These are phyloP conservation scores for Xylariaceae sp. DNA, from an alignment of 2,329 filamentous ascomycete species.

Conservation along the genomic window DNA sequence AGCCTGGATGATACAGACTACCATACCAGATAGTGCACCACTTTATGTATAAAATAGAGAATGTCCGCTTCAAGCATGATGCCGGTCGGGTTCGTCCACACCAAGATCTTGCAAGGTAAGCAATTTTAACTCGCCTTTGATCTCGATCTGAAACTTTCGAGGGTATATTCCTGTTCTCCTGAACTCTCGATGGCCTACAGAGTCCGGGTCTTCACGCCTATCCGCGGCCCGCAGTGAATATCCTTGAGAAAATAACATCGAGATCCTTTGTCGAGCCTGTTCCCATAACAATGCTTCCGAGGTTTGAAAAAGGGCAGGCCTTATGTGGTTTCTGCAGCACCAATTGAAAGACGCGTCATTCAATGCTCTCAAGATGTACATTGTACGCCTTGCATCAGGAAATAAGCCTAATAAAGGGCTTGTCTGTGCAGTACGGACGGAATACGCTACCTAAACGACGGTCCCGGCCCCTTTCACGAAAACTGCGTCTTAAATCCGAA, in stretches of 20 bases:
- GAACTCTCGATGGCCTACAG: not conserved
- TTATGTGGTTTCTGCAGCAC: not conserved
- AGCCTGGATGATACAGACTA: not conserved
- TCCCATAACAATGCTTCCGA: not conserved
- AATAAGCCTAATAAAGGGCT: not conserved
- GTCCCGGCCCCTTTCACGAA: not conserved
- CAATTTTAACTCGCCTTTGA: not conserved
- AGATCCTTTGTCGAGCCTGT: not conserved
- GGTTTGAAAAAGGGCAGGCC: not conserved
- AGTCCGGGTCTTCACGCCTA: not conserved
- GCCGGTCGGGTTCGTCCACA: not conserved
- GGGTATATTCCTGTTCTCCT: not conserved
- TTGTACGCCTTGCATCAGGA: not conserved
- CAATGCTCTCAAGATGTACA: not conserved
- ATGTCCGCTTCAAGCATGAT: not conserved
- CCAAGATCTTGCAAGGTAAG: not conserved
- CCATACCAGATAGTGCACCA: conserved; percentile 1
- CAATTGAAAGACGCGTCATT: not conserved
- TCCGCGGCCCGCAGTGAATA: not conserved
- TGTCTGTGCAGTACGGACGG: not conserved
- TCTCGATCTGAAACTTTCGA: not conserved
- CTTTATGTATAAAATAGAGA: not conserved
- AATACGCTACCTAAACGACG: not conserved
- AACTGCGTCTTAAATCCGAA: not conserved
- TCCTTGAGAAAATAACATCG: not conserved